Evolutionary conservation across 148 eudicot genomes (phyloP).

Genomic region (Salicornia ramosissima): DNA sequence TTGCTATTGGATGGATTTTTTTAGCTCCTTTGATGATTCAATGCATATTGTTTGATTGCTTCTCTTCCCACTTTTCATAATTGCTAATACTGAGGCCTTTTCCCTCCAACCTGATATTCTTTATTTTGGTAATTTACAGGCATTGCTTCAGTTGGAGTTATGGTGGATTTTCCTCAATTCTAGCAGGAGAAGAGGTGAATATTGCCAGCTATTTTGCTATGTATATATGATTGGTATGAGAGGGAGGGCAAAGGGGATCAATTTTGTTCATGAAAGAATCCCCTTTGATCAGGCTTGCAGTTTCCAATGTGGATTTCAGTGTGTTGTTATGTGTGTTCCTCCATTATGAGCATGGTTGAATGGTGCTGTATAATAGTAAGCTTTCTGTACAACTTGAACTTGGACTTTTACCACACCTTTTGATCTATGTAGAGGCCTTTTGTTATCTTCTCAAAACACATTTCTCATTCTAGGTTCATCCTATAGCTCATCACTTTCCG

Average conservation of each 20-base stretch:
- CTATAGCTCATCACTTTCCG: too few species aligned
- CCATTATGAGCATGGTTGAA: constrained; percentile 10
- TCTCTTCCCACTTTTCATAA: not conserved
- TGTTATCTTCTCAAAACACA: not conserved
- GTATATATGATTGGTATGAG: constrained; percentile 3
- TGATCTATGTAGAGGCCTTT: constrained; percentile 12
- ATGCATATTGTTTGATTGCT: not conserved
- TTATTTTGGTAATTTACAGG: constrained; percentile 11
- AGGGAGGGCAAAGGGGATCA: constrained; percentile 20
- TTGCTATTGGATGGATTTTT: not conserved
- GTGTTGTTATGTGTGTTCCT: constrained; percentile 13
- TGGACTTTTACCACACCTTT: not conserved
- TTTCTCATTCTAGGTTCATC: not conserved
- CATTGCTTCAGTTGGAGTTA: constrained; percentile 5
- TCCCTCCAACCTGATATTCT: not conserved
- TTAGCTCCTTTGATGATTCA: not conserved
- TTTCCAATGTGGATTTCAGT: not conserved
- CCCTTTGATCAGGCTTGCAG: constrained; percentile 14
- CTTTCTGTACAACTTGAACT: constrained; percentile 18
- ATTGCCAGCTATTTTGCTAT: constrained; percentile 5
- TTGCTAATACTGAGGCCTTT: not conserved
- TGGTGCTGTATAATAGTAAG: constrained; percentile 26
- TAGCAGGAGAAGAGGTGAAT: constrained; percentile 7
- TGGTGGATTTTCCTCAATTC: constrained; percentile 2
- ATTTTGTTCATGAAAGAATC: constrained; percentile 28